Conservation (phyloP, 345 rosid genomes). For the Pistacia integerrima region DNA sequence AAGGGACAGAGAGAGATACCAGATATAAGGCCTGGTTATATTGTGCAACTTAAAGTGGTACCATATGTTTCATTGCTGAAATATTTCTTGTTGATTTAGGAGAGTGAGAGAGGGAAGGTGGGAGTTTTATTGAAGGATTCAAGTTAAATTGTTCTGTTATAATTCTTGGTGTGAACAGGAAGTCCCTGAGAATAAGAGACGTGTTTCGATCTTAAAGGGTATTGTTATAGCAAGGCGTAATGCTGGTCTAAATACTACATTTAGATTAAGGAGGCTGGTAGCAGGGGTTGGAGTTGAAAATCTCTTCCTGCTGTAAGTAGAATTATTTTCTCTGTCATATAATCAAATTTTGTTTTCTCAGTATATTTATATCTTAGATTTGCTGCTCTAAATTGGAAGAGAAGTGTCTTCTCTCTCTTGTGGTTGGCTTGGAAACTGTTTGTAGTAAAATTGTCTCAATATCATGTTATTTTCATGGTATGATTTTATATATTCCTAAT, state of each 20-base stretch:
- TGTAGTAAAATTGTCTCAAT: background rate
- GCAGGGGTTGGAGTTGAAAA: slow-evolving; percentile 94
- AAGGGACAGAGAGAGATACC: slow-evolving; percentile 71
- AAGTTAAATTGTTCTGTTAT: slow-evolving; percentile 5
- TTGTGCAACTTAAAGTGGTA: slow-evolving; percentile 92
- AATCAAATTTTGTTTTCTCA: background rate
- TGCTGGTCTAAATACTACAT: slow-evolving; percentile 83
- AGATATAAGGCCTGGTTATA: slow-evolving; percentile 84
- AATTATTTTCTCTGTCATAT: background rate
- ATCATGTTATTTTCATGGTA: background rate
- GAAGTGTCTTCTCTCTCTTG: background rate
- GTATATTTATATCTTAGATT: background rate
- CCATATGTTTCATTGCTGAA: slow-evolving; percentile 5
- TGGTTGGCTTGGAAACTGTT: background rate
- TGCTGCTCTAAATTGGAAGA: slow-evolving; percentile 4
- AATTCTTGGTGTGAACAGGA: slow-evolving; percentile 53
- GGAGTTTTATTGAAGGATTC: background rate
- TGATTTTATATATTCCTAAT: background rate
- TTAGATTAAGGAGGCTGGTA: slow-evolving; percentile 87
- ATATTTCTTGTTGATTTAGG: background rate
- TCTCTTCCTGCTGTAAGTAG: slow-evolving; percentile 81
- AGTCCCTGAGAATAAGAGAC: slow-evolving; percentile 95
- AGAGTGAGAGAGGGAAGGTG: background rate
- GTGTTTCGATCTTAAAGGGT: slow-evolving; percentile 71
- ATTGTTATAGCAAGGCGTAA: slow-evolving; percentile 91